Evolutionary conservation across 306 rosid species (phyloP).

Genomic region (Lupinus albus): DNA sequence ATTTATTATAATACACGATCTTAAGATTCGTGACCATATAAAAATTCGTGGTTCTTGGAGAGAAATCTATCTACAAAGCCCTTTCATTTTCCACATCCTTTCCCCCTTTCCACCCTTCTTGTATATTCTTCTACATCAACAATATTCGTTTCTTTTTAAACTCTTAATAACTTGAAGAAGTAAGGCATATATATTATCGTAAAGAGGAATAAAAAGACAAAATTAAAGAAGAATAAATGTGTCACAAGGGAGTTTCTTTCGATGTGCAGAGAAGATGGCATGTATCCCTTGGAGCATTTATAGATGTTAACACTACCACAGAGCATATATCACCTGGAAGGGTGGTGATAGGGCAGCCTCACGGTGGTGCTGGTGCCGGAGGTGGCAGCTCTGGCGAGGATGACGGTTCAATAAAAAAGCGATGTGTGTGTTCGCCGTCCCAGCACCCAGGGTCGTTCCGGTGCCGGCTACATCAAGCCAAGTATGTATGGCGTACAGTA

Average conservation of each 20-base stretch:
- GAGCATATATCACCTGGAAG: conserved; percentile 20
- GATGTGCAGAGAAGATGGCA: conserved; percentile 37
- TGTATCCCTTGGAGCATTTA: conserved; percentile 27
- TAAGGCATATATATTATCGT: not conserved
- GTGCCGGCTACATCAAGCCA: conserved; percentile 64
- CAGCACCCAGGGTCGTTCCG: conserved; percentile 78
- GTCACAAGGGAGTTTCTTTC: conserved; percentile 41
- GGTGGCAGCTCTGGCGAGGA: conserved; percentile 17
- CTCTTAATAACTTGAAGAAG: not conserved
- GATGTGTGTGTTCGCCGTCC: conserved; percentile 75
- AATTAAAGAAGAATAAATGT: conserved; percentile 43
- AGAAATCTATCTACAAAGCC: conserved; percentile 1
- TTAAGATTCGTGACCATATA: no score
- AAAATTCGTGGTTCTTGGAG: not conserved
- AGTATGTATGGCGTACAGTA: conserved; percentile 64
- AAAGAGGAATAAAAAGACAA: not conserved
- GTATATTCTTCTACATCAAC: not conserved
- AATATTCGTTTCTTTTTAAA: conserved; percentile 44
- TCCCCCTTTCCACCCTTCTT: not conserved
- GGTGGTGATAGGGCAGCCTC: conserved; percentile 12
- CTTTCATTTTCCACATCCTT: conserved; percentile 21
- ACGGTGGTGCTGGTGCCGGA: not conserved
- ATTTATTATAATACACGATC: no score
- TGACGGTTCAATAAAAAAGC: conserved; percentile 38
- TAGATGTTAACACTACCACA: conserved; percentile 15